Evolutionary conservation across 73 alveolate species (phyloP), one percentile per base, ranked within the genome.

Genomic region (Strombidium stylifer): DNA sequence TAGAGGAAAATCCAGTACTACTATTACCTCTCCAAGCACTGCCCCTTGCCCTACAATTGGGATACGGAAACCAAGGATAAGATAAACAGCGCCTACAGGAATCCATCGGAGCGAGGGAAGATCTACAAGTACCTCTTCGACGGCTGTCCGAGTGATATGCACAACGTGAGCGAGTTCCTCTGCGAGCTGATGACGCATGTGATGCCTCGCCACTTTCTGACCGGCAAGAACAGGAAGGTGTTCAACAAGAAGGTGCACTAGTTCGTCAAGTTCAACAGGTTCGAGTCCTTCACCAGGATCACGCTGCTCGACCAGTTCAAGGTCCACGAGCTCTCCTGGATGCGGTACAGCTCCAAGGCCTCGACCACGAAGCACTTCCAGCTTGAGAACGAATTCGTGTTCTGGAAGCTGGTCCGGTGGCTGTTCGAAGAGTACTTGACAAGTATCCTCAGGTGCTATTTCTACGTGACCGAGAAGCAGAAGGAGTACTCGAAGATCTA

Each of bases 401-500:
- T 67, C 42, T 69, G 73, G 69, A 55, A 42, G 26, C 3, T 69
- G 25, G 47, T 79, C 19, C 31, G 48, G 37, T 79, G 90, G 90
- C 37, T 79, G 19, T 79, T 79, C 48, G 90, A 79, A 25, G 90
- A 79, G 30, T 16, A 69, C 12, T 41, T 66, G 14, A 67, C 69
- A 19, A 18, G 74, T 24, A 51, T 79, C 30, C 14, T 57, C 31
- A 18, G 90, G 30, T 69, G 81, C 48, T 79, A 44, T 59, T 88
- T 88, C 82, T 88, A 88, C 34, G 53, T 64, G 45, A 88, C 97
- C 25, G 97, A 88, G 79, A 81, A 81, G 56, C 73, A 67, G 60
- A 83, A 83, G 44, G 86, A 73, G 41, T 81, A 78, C 60, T 69
- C 89, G 37, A 66, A 73, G 55, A 61, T 85, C 32, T 88, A 60